Evolutionary conservation across 306 rosid genomes (phyloP), one percentile per base, ranked within the genome.

Genomic region (Carpinus fangiana): DNA sequence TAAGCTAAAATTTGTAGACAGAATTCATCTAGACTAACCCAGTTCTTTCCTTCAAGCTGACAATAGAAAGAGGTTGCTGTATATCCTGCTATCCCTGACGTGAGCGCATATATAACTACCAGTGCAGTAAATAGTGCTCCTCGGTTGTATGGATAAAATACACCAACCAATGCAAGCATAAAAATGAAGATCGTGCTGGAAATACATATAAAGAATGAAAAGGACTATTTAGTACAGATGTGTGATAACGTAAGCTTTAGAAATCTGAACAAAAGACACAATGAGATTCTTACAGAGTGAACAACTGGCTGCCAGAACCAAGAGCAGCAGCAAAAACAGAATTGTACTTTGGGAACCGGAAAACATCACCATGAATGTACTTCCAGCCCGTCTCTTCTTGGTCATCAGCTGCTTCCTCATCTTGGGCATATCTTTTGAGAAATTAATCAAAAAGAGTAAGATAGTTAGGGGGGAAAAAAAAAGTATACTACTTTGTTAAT

Each of bases 381-480:
- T 94, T 94, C 98, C 98, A 94, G 47, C 98, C 98, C 0, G 98
- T 94, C 84, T 94, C 97, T 86, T 94, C 98, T 81, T 94, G 98
- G 80, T 94, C 98, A 88, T 94, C 97, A 61, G 93, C 97, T 72
- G 97, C 94, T 88, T 92, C 98, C 84, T 94, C 98, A 77, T 94
- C 98, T 89, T 94, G 97, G 12, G 97, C 98, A 77, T 94, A 92
- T 89, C 98, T 92, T 74, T 74, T 41, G 45, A 69, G 68, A 62
- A 67, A 71, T 36, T 3, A 62, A 43, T 65, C n/a, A 34, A 8
- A 21, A 17, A 55, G 8, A 14, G 17, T 76, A 51, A 59, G 76
- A 47, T 47, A 53, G 50, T 60, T 28, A 31, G 2, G 31, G 31
- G 31, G 38, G 69, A 62, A 82, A 21, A 72, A 38, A 73, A 54